phyloP scores from a whole-genome alignment of 768 basidiomycete species.

The Ramaria rubella region DNA sequence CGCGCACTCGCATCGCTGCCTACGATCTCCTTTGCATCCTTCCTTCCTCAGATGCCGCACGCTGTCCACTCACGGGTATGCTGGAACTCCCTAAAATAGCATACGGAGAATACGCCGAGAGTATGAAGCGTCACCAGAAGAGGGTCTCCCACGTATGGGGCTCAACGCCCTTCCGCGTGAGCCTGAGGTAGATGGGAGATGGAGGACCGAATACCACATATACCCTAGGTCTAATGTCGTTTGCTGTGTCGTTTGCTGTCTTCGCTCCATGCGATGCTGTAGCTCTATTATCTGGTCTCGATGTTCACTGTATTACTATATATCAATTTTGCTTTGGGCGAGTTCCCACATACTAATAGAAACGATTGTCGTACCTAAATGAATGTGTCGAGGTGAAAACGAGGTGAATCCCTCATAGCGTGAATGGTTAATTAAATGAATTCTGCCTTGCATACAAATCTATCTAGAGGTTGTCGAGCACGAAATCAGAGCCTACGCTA shows the following conservation, averaged over 20 bases:
- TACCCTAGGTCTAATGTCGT: neutral
- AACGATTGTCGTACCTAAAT: neutral
- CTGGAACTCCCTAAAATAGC: constrained; percentile 58
- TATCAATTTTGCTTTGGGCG: neutral
- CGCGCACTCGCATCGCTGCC: constrained; percentile 55
- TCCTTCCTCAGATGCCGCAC: constrained; percentile 32
- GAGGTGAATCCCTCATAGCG: no score
- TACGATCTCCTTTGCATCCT: constrained; percentile 57
- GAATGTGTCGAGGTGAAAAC: no score
- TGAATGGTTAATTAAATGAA: no score
- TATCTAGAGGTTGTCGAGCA: no score
- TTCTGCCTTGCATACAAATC: no score
- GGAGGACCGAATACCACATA: neutral
- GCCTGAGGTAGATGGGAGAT: constrained; percentile 28
- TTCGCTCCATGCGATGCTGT: neutral
- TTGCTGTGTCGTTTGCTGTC: neutral
- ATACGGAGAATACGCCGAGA: constrained; percentile 50
- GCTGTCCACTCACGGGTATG: constrained; percentile 38
- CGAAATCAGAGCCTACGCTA: no score
- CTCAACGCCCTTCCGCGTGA: constrained; percentile 12
- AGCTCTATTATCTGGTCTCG: neutral
- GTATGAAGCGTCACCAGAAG: constrained; percentile 46
- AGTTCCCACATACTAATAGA: neutral
- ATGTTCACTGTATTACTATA: constrained; percentile 1
- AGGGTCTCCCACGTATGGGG: constrained; percentile 55